Conservation (phyloP, 306 rosid species). For the Cucumis melo region DNA sequence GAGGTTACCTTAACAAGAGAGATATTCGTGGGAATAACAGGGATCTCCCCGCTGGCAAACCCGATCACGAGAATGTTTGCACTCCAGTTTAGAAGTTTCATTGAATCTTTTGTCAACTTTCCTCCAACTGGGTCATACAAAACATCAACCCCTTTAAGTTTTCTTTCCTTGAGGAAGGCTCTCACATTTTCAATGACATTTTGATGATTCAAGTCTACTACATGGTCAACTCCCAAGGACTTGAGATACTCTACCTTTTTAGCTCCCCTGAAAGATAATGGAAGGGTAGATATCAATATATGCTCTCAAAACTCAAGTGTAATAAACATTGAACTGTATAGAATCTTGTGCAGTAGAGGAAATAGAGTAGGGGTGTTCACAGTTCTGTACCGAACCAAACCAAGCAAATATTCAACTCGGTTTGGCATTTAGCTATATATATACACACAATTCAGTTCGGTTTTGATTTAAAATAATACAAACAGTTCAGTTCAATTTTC, state of each 20-base stretch:
- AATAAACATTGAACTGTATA: not conserved
- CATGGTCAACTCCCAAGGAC: constrained; percentile 73
- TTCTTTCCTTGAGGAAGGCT: constrained; percentile 52
- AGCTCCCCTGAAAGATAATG: constrained; percentile 45
- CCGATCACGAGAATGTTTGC: constrained; percentile 83
- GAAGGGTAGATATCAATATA: not conserved
- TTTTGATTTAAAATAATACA: too few relatives aligned
- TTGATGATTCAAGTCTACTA: constrained; percentile 55
- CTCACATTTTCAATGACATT: constrained; percentile 55
- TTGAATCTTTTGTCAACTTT: constrained; percentile 53
- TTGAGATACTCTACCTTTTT: constrained; percentile 70
- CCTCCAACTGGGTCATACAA: constrained; percentile 97
- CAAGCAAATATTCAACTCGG: too few relatives aligned
- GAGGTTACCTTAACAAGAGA: constrained; percentile 85
- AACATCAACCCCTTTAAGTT: constrained; percentile 81
- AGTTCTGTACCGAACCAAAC: too few relatives aligned
- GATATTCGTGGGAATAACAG: constrained; percentile 80
- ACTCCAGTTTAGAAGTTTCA: constrained; percentile 83
- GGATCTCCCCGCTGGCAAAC: constrained; percentile 88
- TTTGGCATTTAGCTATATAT: too few relatives aligned
- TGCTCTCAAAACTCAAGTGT: not conserved
- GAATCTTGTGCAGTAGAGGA: not conserved
- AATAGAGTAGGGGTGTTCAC: not conserved
- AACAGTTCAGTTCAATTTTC: too few relatives aligned
- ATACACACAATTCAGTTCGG: too few relatives aligned